Percentiles rank a stretch among this genome's conserved stretches.
Conservation (phyloP, 345 rosid species). For the Barbarea vulgaris region DNA sequence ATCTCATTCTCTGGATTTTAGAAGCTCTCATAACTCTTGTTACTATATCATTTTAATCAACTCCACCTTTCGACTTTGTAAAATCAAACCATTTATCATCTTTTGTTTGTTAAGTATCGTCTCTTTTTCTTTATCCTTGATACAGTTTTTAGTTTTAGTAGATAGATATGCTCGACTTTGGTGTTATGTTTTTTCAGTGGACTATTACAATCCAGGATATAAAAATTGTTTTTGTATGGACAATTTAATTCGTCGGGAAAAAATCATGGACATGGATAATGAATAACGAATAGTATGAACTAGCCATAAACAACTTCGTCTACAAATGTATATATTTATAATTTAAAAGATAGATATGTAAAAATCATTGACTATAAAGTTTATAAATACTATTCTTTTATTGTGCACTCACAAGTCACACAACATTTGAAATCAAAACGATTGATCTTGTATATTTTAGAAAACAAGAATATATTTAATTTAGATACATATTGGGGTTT, state of each 20-base stretch:
- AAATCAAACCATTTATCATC: constrained; percentile 12
- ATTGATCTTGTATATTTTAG: not conserved
- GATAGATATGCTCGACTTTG: not conserved
- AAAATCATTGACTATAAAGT: not conserved
- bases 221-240: not conserved
- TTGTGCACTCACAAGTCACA: not conserved
- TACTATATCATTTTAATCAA: not conserved
- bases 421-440: not conserved
- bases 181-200: not conserved
- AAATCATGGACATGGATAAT: not conserved
- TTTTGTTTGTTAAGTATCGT: not conserved
- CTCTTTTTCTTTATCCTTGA: not conserved
- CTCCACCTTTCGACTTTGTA: constrained; percentile 5
- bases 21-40: not conserved
- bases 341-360: not conserved
- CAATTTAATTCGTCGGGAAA: not conserved
- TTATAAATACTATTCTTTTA: not conserved
- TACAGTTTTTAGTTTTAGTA: not conserved
- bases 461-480: not conserved
- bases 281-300: not conserved
- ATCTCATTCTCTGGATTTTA: not conserved
- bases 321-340: not conserved
- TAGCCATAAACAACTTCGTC: not conserved
- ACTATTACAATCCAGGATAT: not conserved
- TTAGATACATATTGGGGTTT: not conserved